These are phyloP conservation scores for Hypoxylon sp. DNA, from an alignment of 2,329 filamentous ascomycete species.

Conservation along the genomic window DNA sequence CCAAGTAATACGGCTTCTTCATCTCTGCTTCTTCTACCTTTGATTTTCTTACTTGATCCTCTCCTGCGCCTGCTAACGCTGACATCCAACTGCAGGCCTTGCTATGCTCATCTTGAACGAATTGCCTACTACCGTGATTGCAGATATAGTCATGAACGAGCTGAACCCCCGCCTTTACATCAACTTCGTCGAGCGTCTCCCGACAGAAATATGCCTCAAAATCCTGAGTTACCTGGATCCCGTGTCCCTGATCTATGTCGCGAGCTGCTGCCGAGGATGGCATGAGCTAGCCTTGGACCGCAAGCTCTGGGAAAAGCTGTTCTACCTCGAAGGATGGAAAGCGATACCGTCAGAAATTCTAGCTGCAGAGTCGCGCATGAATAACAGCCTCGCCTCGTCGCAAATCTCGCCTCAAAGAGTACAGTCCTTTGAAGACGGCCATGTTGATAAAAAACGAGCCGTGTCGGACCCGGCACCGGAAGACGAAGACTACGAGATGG, in stretches of 20 bases:
- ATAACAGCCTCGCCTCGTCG: slow-evolving; percentile 52
- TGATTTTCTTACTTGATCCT: slow-evolving; percentile 22
- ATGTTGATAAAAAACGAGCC: slow-evolving; percentile 63
- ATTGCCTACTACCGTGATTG: slow-evolving; percentile 80
- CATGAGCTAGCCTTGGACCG: slow-evolving; percentile 81
- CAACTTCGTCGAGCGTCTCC: slow-evolving; percentile 86
- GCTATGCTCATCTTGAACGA: slow-evolving; percentile 80
- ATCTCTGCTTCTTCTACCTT: slow-evolving; percentile 20
- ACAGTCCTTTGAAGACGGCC: slow-evolving; percentile 57
- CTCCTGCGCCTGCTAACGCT: too few species aligned
- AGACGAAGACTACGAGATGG: slow-evolving; percentile 60
- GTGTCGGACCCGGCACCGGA: slow-evolving; percentile 51
- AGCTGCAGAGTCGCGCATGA: slow-evolving; percentile 69
- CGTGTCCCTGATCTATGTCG: slow-evolving; percentile 78
- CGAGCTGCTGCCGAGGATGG: slow-evolving; percentile 82
- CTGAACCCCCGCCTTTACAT: slow-evolving; percentile 88
- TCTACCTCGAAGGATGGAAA: slow-evolving; percentile 86
- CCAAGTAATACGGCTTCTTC: not conserved
- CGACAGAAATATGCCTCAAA: slow-evolving; percentile 88
- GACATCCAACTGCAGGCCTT: slow-evolving; percentile 66
- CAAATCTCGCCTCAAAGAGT: slow-evolving; percentile 53
- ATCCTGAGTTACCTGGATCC: slow-evolving; percentile 88
- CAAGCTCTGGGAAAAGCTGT: slow-evolving; percentile 85
- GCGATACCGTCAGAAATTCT: slow-evolving; percentile 71
- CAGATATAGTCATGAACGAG: slow-evolving; percentile 76